phyloP scores from a whole-genome alignment of 2,329 filamentous ascomycete genomes.

The Lecanicillium sp. region DNA sequence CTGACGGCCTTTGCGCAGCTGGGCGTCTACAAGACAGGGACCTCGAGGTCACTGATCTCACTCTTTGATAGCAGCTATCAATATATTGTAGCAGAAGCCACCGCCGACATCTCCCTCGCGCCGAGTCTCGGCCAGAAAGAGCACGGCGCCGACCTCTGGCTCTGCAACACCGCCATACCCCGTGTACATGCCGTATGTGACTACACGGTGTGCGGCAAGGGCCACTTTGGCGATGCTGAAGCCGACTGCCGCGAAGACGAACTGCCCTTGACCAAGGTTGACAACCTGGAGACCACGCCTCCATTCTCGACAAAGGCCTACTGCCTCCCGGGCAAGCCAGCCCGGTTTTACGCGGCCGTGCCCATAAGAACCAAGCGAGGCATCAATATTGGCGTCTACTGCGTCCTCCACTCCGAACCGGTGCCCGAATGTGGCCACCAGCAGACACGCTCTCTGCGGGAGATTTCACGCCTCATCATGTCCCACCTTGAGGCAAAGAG shows the following conservation, averaged over 20 bases:
- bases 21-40: constrained; percentile 33
- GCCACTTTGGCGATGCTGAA: too few relatives aligned
- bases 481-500: constrained; percentile 25
- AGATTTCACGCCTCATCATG: constrained; percentile 24
- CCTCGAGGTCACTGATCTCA: constrained; percentile 37
- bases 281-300: constrained; percentile 23
- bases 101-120: constrained; percentile 28
- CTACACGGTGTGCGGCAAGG: constrained; percentile 13
- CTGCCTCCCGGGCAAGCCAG: constrained; percentile 13
- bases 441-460: constrained; percentile 17
- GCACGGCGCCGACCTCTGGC: constrained; percentile 13
- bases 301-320: constrained; percentile 20
- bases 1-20: constrained; percentile 45
- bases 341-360: constrained; percentile 32
- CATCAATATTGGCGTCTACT: constrained; percentile 34
- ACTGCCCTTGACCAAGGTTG: constrained; percentile 25
- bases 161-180: constrained; percentile 24
- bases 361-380: constrained; percentile 31
- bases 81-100: constrained; percentile 44
- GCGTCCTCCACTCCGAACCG: constrained; percentile 17
- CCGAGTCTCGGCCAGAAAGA: constrained; percentile 11
- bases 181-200: constrained; percentile 21
- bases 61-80: constrained; percentile 41
- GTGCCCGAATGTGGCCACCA: constrained; percentile 16
- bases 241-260: constrained; percentile 3